phyloP scores from a whole-genome alignment of 2,329 filamentous ascomycete genomes.

The Fusarium pininemorale region DNA sequence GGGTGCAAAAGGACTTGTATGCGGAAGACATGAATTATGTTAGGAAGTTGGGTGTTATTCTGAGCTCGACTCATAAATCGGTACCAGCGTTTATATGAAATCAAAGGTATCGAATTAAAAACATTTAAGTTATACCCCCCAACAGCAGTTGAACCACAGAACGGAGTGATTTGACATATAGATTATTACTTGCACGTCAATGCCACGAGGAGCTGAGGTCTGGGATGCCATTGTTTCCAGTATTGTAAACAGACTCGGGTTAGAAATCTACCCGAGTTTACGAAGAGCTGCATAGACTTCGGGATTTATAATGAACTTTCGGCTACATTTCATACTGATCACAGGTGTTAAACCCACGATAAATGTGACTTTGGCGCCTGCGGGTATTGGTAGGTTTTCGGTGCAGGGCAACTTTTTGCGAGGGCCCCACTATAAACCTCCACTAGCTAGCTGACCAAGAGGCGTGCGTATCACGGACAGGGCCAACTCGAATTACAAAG shows the following conservation, averaged over 20 bases:
- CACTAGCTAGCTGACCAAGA: not conserved
- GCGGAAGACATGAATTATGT: constrained; percentile 7
- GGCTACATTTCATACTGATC: not conserved
- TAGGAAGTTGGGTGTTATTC: constrained; percentile 7
- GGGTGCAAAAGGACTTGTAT: constrained; percentile 49
- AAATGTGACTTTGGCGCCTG: too few relatives aligned
- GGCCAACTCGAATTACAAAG: constrained; percentile 3
- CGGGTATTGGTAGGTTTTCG: fast-evolving
- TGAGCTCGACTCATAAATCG: constrained; percentile 16
- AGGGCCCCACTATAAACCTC: not conserved
- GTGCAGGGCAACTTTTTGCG: constrained; percentile 17
- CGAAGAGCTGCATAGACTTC: not conserved
- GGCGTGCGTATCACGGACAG: not conserved
- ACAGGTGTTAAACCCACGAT: fast-evolving
- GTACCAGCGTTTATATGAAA: constrained; percentile 16
- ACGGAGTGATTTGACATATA: too few relatives aligned
- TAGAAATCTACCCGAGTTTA: not conserved
- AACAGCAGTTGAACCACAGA: too few relatives aligned
- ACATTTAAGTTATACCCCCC: fast-evolving
- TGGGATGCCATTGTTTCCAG: too few relatives aligned
- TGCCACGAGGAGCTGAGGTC: too few relatives aligned
- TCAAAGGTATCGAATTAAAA: too few relatives aligned
- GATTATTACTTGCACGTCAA: too few relatives aligned
- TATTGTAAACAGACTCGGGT: too few relatives aligned
- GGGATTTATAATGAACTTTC: not conserved